Evolutionary conservation across 1,284 basidiomycete species (phyloP).

Genomic region (Abortiporus biennis): DNA sequence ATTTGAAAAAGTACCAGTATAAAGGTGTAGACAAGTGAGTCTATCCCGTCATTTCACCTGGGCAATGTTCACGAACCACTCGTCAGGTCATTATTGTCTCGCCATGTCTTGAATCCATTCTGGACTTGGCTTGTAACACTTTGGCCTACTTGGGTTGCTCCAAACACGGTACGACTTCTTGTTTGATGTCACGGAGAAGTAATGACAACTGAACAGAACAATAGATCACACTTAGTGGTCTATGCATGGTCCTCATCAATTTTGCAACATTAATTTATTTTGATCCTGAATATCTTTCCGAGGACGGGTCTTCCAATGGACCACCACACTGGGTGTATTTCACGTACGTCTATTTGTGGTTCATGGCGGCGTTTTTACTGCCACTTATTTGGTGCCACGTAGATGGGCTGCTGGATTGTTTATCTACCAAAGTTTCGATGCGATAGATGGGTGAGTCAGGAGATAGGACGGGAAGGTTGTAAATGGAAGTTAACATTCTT

Average conservation of each 20-base stretch:
- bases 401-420: constrained; percentile 90
- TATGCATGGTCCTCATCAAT: constrained; percentile 81
- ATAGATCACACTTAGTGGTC: constrained; percentile 83
- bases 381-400: not conserved
- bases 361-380: constrained; percentile 5
- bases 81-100: constrained; percentile 70
- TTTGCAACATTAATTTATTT: constrained; percentile 79
- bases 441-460: constrained; percentile 72
- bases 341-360: constrained; percentile 45
- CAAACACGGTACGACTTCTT: constrained; percentile 69
- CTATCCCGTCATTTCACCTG: constrained; percentile 6
- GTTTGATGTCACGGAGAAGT: not conserved
- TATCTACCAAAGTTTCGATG: constrained; percentile 87
- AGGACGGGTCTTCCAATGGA: constrained; percentile 54
- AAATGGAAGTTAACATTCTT: constrained; percentile 11
- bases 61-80: too few relatives aligned
- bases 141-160: constrained; percentile 85
- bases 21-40: constrained; percentile 68
- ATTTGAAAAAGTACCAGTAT: constrained; percentile 64
- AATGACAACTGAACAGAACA: not conserved
- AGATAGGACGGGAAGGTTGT: not conserved
- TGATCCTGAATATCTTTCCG: constrained; percentile 70
- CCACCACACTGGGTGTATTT: constrained; percentile 85
- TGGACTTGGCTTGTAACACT: constrained; percentile 94
- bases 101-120: constrained; percentile 83